Percentiles rank a stretch among this genome's conserved stretches.
These are phyloP conservation scores for Calocybe cyanea DNA, from an alignment of 768 basidiomycete genomes.

Conservation along the genomic window DNA sequence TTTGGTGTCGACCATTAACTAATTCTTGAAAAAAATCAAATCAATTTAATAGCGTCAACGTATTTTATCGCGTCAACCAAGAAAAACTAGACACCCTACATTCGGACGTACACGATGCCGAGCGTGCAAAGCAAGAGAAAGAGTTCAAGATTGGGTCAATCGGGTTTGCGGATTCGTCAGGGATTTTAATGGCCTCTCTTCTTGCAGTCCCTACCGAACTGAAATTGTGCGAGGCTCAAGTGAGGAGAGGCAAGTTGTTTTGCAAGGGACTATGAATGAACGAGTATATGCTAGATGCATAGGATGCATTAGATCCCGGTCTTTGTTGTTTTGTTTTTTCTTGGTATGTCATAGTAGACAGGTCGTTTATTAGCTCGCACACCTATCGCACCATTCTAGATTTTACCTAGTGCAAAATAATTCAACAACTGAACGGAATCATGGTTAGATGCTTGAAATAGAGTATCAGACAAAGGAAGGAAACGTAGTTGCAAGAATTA, in stretches of 20 bases:
- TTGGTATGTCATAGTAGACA: no score
- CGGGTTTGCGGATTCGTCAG: constrained; percentile 79
- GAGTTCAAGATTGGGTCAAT: constrained; percentile 92
- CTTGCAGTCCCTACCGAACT: constrained; percentile 75
- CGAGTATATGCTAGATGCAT: no score
- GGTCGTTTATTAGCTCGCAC: no score
- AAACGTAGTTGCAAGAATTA: no score
- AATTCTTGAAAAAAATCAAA: not conserved
- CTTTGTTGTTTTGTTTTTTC: no score
- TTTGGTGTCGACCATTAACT: not conserved
- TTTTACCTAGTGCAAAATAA: no score
- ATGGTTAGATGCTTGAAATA: no score
- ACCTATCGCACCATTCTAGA: no score
- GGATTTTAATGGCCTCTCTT: constrained; percentile 62
- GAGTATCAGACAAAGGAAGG: no score
- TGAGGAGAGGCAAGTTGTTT: constrained; percentile 61
- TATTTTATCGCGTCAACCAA: constrained; percentile 80
- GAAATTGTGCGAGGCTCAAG: constrained; percentile 70
- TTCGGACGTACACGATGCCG: constrained; percentile 45
- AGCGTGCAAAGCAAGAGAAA: constrained; percentile 67
- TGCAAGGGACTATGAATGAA: constrained; percentile 62
- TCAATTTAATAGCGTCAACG: constrained; percentile 84
- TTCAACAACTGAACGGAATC: no score
- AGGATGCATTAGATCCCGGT: no score
- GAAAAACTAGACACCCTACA: constrained; percentile 50